phyloP scores from a whole-genome alignment of 768 basidiomycete species.

The Hericium rajendrae region DNA sequence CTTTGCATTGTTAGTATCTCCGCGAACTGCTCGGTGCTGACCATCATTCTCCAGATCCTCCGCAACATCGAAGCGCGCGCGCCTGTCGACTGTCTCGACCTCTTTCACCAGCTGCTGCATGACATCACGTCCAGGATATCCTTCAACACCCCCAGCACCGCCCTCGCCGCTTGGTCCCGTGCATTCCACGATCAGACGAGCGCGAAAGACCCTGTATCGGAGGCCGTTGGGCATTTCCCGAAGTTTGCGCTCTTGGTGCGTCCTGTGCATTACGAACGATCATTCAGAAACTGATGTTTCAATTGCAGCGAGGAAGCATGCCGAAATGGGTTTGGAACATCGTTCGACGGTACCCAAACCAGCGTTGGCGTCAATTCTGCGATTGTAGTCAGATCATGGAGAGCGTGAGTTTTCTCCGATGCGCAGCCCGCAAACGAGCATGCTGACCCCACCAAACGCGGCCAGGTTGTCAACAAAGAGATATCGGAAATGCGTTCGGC shows the following conservation, averaged over 20 bases:
- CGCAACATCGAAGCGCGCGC: slow-evolving; percentile 40
- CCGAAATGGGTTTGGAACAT: slow-evolving; percentile 66
- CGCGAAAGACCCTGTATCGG: slow-evolving; percentile 55
- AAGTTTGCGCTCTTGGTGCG: slow-evolving; percentile 33
- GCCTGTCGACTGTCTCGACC: slow-evolving; percentile 55
- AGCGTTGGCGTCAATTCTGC: slow-evolving; percentile 62
- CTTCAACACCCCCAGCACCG: slow-evolving; percentile 63
- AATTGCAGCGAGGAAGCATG: slow-evolving; percentile 53
- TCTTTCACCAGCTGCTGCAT: slow-evolving; percentile 73
- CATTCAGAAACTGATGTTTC: neutral
- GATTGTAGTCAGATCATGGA: slow-evolving; percentile 74
- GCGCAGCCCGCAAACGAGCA: neutral
- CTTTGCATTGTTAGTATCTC: slow-evolving; percentile 6
- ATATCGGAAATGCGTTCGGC: neutral
- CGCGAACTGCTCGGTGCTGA: neutral
- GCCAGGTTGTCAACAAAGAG: neutral
- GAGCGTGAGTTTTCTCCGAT: slow-evolving; percentile 38
- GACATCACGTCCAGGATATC: slow-evolving; percentile 61
- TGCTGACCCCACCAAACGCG: neutral
- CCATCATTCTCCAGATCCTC: slow-evolving; percentile 36
- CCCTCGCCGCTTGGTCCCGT: slow-evolving; percentile 56
- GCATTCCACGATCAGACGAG: slow-evolving; percentile 25
- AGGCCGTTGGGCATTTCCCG: slow-evolving; percentile 71
- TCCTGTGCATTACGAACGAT: neutral
- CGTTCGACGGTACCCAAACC: slow-evolving; percentile 58